Conservation (phyloP, 2,329 filamentous ascomycete genomes). For the Ophiostoma quercus region DNA sequence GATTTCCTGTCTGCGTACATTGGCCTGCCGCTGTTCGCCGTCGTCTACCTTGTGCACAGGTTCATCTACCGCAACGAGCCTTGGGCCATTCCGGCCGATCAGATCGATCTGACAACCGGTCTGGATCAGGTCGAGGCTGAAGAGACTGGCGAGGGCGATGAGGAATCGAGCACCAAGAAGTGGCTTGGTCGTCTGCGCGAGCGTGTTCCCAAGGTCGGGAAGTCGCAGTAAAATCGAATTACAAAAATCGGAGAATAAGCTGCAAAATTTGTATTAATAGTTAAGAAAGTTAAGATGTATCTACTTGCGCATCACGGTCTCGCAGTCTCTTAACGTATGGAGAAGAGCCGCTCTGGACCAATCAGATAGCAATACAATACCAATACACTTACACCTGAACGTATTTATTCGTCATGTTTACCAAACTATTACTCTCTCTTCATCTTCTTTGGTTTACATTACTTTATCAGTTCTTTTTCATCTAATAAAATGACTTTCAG, state of each 20-base stretch:
- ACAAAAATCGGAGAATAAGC: background rate
- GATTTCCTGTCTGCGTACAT: slow-evolving; percentile 58
- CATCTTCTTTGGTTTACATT: background rate
- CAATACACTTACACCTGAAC: background rate
- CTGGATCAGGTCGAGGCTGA: slow-evolving; percentile 10
- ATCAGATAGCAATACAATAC: background rate
- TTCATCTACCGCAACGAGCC: slow-evolving; percentile 10
- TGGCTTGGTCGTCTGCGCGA: background rate
- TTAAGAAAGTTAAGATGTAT: background rate
- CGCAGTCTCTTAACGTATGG: background rate
- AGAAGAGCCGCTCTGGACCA: background rate
- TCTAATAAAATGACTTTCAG: background rate
- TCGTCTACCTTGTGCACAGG: slow-evolving; percentile 18
- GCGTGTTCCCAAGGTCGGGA: background rate
- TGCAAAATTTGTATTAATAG: background rate
- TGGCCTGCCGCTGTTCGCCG: slow-evolving; percentile 38
- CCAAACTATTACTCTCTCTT: background rate
- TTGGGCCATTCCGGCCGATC: background rate
- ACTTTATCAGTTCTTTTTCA: background rate
- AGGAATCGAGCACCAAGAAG: background rate
- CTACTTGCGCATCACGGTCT: background rate
- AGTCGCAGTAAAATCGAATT: background rate
- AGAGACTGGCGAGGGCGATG: slow-evolving; percentile 1
- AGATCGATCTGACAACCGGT: slow-evolving; percentile 15
- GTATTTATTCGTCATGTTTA: background rate